Conservation (phyloP, 805 yeast genomes). For the Limtongia smithiae region DNA sequence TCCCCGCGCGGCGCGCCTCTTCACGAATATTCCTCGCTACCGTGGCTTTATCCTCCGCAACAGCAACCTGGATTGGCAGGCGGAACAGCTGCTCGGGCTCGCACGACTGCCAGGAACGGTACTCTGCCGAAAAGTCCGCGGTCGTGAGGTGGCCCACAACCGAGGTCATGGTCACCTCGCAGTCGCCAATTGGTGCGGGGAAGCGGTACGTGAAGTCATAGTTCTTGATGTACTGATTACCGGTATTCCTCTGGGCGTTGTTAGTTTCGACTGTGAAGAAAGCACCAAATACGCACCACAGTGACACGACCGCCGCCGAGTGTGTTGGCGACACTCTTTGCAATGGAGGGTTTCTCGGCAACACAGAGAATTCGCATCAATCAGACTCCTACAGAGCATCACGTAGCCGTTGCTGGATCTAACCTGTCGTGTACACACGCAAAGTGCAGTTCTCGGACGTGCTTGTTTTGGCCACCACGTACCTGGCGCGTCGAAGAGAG, state of each 20-base stretch:
- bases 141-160: constrained; percentile 81
- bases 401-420: too few relatives aligned
- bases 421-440: too few relatives aligned
- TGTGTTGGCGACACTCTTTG: constrained; percentile 71
- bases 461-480: too few relatives aligned
- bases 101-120: constrained; percentile 56
- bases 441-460: too few relatives aligned
- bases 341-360: constrained; percentile 95
- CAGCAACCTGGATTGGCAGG: constrained; percentile 38
- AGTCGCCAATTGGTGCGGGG: constrained; percentile 54
- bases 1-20: constrained; percentile 59
- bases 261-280: background rate
- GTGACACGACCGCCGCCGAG: constrained; percentile 67
- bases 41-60: constrained; percentile 39
- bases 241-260: constrained; percentile 42
- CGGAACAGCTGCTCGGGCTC: constrained; percentile 45
- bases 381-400: too few relatives aligned
- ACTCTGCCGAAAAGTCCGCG: constrained; percentile 60
- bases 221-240: constrained; percentile 66
- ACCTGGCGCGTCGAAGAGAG: too few relatives aligned
- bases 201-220: constrained; percentile 71
- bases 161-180: constrained; percentile 86
- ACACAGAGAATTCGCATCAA: constrained; percentile 80
- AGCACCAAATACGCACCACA: constrained; percentile 26
- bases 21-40: constrained; percentile 63